Base-by-base conservation (phyloP, 306 rosid species). In the Vigna nakashimae region DNA sequence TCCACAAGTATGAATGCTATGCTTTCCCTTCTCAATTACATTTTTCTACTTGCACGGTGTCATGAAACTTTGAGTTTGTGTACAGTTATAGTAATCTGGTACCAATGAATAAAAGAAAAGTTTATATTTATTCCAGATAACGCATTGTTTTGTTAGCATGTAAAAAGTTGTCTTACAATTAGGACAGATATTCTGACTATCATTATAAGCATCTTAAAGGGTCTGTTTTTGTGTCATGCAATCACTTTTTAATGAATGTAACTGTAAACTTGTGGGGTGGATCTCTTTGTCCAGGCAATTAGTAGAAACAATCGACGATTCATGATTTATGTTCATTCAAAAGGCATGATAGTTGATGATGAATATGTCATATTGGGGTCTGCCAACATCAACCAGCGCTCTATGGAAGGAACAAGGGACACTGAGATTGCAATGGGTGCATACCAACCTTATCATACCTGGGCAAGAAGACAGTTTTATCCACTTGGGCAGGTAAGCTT, bases 401-500 rank as follows among this genome's bases (percentile, higher is more conserved):
- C 99, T 43, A 91, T 95, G 98, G 98, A 92, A 80, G 99, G 99
- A 65, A 91, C 98, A 43, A 92, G 99, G 84, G 99, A 95, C 89
- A 92, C 98, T n/a, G 99, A 95, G 82, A 95, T 95, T 76, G 99
- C 99, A 63, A 95, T 95, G 94, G 99, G 99, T 60, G 87, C 98
- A 16, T 95, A 91, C 78, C 99, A 92, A 83, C 99, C 97, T 60
- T 55, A 84, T 56, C 78, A 92, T 74, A 88, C 98, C 20, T 90
- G 98, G 98, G 99, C 94, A 78, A 82, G 89, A 76, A 88, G 81
- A 42, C 70, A 55, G 18, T 72, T 74, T 55, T 88, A 74, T 76
- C 99, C 99, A 11, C 87, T 6, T 24, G 99, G 99, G 80, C 88
- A 92, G 97, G 99, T 92, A 76, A 83, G 4, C 34, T 14, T 74